Percentiles rank a stretch among this genome's conserved stretches.
phyloP scores from a whole-genome alignment of 306 rosid genomes.

The Arachis hypogaea region DNA sequence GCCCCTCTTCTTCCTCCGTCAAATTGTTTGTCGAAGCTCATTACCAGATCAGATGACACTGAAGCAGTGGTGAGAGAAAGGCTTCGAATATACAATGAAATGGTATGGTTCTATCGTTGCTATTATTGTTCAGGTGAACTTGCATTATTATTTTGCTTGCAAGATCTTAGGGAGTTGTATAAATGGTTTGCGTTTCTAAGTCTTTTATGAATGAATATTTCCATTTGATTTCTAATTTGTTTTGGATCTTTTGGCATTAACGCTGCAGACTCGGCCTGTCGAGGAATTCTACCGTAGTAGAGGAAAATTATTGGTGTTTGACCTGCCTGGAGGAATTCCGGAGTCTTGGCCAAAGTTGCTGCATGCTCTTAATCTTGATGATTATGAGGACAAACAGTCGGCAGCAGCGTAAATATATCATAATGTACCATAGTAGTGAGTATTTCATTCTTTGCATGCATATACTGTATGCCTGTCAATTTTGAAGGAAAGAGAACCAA shows the following conservation, averaged over 20 bases:
- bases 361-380: constrained; percentile 84
- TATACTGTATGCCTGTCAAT: constrained; percentile 52
- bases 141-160: not conserved
- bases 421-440: constrained; percentile 43
- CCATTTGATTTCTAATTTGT: constrained; percentile 11
- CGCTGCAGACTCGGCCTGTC: constrained; percentile 81
- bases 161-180: constrained; percentile 17
- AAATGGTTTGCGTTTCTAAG: constrained; percentile 23
- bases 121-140: constrained; percentile 9
- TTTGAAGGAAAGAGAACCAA: constrained; percentile 48
- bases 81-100: constrained; percentile 75
- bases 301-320: constrained; percentile 89
- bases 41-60: constrained; percentile 82
- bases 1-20: constrained; percentile 94
- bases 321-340: constrained; percentile 95
- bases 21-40: constrained; percentile 80
- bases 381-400: constrained; percentile 69
- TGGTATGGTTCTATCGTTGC: constrained; percentile 51
- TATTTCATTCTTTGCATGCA: constrained; percentile 60
- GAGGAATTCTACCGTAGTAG: constrained; percentile 76
- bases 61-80: constrained; percentile 82
- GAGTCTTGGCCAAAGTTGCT: constrained; percentile 98
- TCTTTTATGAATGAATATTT: constrained; percentile 12
- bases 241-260: constrained; percentile 20
- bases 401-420: constrained; percentile 66